A percentile compares a stretch with the other conserved stretches of the same genome.
Evolutionary conservation across 306 rosid genomes (phyloP).

Genomic region (Prunus kanzakura): DNA sequence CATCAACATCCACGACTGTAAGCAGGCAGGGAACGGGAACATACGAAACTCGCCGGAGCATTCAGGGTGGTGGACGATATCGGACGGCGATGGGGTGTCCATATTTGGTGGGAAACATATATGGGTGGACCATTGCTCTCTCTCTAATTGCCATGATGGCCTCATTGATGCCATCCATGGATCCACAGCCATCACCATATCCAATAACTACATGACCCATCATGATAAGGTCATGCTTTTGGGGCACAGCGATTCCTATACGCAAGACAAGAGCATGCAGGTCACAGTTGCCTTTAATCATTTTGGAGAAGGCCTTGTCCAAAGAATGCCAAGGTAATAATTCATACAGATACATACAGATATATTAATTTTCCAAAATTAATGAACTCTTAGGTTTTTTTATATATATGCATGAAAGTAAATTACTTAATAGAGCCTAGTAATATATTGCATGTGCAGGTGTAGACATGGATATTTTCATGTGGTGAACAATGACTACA

Average conservation of each 20-base stretch:
- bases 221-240: constrained; percentile 93
- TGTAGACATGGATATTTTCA: constrained; percentile 85
- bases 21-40: constrained; percentile 51
- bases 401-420: too few species aligned
- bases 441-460: constrained; percentile 32
- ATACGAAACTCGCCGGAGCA: constrained; percentile 75
- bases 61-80: constrained; percentile 62
- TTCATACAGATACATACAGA: too few species aligned
- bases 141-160: constrained; percentile 77
- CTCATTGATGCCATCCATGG: constrained; percentile 89
- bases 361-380: too few species aligned
- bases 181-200: constrained; percentile 75
- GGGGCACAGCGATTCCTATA: constrained; percentile 78
- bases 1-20: constrained; percentile 74
- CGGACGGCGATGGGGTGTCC: constrained; percentile 85
- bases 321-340: constrained; percentile 85
- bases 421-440: too few species aligned
- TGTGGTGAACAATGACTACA: constrained; percentile 92
- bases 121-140: constrained; percentile 84
- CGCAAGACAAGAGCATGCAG: constrained; percentile 73
- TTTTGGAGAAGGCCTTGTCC: constrained; percentile 93
- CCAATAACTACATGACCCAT: constrained; percentile 84
- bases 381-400: too few species aligned
- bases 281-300: constrained; percentile 84
- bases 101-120: constrained; percentile 51